Evolutionary conservation across 768 basidiomycete genomes (phyloP).

Genomic region (Leccinum disarticulatum): DNA sequence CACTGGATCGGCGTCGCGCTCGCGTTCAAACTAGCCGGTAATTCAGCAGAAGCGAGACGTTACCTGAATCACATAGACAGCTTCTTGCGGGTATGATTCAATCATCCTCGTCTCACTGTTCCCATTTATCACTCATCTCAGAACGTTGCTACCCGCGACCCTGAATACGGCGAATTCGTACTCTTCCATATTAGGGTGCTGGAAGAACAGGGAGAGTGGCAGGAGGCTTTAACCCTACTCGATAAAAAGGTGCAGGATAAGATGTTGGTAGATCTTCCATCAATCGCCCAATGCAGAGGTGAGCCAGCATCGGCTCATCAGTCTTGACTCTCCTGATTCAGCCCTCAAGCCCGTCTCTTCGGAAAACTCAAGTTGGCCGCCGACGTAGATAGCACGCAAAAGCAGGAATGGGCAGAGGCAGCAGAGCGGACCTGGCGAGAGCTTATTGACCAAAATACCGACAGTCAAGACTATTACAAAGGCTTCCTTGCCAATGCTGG

Average conservation of each 20-base stretch:
- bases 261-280: constrained; percentile 67
- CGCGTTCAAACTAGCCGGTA: constrained; percentile 82
- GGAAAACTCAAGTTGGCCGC: constrained; percentile 44
- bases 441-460: constrained; percentile 83
- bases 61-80: constrained; percentile 71
- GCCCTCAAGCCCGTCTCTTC: constrained; percentile 68
- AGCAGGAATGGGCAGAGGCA: constrained; percentile 49
- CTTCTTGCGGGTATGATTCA: constrained; percentile 59
- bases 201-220: constrained; percentile 66
- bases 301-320: constrained; percentile 6
- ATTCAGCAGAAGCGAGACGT: constrained; percentile 65
- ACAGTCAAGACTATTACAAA: constrained; percentile 76
- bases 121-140: constrained; percentile 30
- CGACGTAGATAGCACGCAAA: constrained; percentile 13
- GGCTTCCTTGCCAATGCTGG: constrained; percentile 69
- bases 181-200: constrained; percentile 75
- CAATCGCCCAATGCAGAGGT: constrained; percentile 72
- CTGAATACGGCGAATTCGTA: constrained; percentile 80
- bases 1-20: constrained; percentile 91
- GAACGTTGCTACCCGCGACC: constrained; percentile 77
- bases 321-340: constrained; percentile 4
- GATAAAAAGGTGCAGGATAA: constrained; percentile 64
- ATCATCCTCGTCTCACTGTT: not conserved
- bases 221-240: constrained; percentile 60
- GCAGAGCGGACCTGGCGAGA: constrained; percentile 81